These are phyloP conservation scores for Tillandsia leiboldiana DNA, from an alignment of 176 grass and related monocot species.

Conservation along the genomic window DNA sequence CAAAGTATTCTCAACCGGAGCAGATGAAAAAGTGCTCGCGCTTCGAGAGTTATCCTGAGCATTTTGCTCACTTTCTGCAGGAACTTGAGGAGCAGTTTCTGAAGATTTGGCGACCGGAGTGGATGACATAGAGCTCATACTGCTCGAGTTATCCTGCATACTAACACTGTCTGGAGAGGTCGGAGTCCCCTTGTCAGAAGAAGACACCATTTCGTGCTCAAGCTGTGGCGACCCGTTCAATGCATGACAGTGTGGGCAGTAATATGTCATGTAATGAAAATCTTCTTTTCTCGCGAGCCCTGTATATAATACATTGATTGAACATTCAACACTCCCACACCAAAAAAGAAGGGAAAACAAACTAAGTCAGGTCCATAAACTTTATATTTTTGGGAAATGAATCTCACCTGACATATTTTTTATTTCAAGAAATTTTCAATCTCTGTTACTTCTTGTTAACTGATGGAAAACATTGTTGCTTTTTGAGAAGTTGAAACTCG, in stretches of 20 bases:
- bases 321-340: too few relatives aligned
- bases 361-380: not conserved
- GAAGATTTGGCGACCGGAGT: slow-evolving; percentile 10
- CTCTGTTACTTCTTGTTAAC: too few relatives aligned
- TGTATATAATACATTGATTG: slow-evolving; percentile 1
- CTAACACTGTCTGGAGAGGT: slow-evolving; percentile 22
- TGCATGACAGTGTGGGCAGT: slow-evolving; percentile 73
- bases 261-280: slow-evolving; percentile 73
- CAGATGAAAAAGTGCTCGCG: too few relatives aligned
- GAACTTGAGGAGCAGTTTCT: slow-evolving; percentile 4
- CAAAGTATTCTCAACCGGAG: too few relatives aligned
- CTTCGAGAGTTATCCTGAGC: too few relatives aligned
- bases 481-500: too few relatives aligned
- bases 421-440: too few relatives aligned
- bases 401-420: too few relatives aligned
- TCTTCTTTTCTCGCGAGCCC: slow-evolving; percentile 90
- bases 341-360: not conserved
- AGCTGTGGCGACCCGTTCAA: slow-evolving; percentile 51
- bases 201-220: slow-evolving; percentile 32
- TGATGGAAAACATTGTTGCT: too few relatives aligned
- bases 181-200: slow-evolving; percentile 43
- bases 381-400: too few relatives aligned
- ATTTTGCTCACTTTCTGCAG: not conserved
- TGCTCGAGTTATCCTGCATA: slow-evolving; percentile 17
- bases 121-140: slow-evolving; percentile 15